Evolutionary conservation across 495 filamentous ascomycete species (phyloP), one percentile per base, ranked within the genome.

Genomic region (Xylaria flabelliformis): DNA sequence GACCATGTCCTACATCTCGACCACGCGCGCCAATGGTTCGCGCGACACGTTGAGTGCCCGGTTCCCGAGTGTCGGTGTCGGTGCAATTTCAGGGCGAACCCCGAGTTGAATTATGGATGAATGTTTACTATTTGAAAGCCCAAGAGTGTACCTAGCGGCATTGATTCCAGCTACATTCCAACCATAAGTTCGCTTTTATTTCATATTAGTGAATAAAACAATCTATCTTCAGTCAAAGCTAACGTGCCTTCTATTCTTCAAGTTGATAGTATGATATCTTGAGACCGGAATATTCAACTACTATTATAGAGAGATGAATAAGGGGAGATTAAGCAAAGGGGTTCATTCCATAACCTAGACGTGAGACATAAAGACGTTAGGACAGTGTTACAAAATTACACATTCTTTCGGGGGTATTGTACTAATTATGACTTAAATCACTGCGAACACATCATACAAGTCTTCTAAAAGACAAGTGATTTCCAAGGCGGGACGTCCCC

Each of bases 1-100:
- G 92, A 93, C 76, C 96, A 99, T 83, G 94, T 93, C 15, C 90
- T 93, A 77, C 96, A 99, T 80, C 90, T 92, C 17, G 90, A 95
- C 75, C 96, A 98, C 81, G 94, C 94, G 13, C 84, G 89, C 71
- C 89, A 91, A 74, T 99, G 96, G 96, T 99, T 98, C 80, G 84
- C 82, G 42, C 86, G 88, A 66, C 92, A 97, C 80, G 86, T 83
- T 65, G 89, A 95, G 74, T 98, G 96, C 82, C 94, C 96, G 0
- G 93, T 97, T 24, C 91, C 94, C 1, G 94, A 96, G 74, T 99
- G 96, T 80, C 84, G 87, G 74, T 99, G 96, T 80, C 87, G 90
- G 74, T 99, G 96, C 83, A 89, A 88, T 75, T 83, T 82, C 58
- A 75, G 81, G 72, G 81, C 81, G 29, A 85, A 85, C 66, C 83